A percentile compares a stretch with the other conserved stretches of the same genome.
phyloP scores from a whole-genome alignment of 2,329 filamentous ascomycete genomes.

The Fusarium scirpi region DNA sequence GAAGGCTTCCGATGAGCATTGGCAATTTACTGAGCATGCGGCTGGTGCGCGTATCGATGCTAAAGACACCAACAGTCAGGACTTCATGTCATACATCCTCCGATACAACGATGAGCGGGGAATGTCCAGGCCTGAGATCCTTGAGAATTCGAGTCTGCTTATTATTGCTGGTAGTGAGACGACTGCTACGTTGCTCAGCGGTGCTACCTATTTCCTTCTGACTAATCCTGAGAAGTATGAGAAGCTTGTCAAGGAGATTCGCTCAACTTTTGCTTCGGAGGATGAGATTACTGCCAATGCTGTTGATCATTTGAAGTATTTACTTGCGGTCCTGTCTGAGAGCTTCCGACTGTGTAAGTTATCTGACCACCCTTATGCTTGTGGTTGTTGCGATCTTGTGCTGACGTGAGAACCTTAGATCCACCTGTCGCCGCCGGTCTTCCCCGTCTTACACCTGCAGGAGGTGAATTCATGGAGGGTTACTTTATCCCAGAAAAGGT shows the following conservation, averaged over 20 bases:
- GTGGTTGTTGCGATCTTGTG: fast-evolving
- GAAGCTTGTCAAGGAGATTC: not conserved
- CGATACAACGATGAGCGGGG: conserved; percentile 15
- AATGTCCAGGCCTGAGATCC: conserved; percentile 4
- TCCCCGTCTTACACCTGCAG: not conserved
- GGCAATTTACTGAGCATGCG: not conserved
- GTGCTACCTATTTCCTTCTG: not conserved
- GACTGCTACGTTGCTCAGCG: conserved; percentile 5
- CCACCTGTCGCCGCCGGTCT: not conserved
- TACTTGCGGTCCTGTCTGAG: not conserved
- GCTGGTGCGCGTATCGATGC: conserved; percentile 2
- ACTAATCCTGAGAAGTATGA: not conserved
- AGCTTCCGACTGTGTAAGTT: conserved; percentile 6
- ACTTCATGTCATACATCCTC: conserved; percentile 18
- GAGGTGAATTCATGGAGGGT: conserved; percentile 7
- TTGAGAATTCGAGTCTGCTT: not conserved
- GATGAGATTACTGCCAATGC: not conserved
- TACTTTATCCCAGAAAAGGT: conserved; percentile 10
- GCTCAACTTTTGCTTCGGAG: not conserved
- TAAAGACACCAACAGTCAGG: not conserved
- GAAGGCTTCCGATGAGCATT: not conserved
- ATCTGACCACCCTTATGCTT: too few relatives aligned
- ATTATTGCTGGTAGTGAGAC: conserved; percentile 15
- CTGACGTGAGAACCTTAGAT: not conserved
- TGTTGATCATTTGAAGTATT: conserved; percentile 9